Evolutionary conservation across 805 yeast genomes (phyloP), one percentile per base, ranked within the genome.

Genomic region (Cyberlindnera nakhonratchasimensis): DNA sequence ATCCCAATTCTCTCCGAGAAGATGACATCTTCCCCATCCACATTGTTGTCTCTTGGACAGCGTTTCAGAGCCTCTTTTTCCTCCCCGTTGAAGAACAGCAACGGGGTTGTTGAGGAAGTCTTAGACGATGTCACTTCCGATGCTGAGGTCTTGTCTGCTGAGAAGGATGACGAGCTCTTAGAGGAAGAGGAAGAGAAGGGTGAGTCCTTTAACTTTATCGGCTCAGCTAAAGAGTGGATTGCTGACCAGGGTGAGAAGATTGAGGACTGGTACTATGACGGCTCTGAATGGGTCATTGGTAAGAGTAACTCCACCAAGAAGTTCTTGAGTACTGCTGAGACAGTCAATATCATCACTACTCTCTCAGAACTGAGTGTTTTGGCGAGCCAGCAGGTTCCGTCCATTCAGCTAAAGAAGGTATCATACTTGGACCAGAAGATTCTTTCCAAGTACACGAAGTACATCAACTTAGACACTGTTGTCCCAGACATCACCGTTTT

Each of bases 321-420:
- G 34, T 14, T 32, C 17, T 52, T 64, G 28, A 58, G 65, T 37
- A 45, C 61, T 7, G 50, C 63, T 29, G 55, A 54, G 29, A 37
- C 64, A n/a, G 50, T 64, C 34, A 55, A 49, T 34, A 30, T 28
- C 10, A 33, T 50, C 22, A 45, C 48, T 36, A 42, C 52, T 29
- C 25, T 23, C 17, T 22, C 45, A 19, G 66, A 62, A 41, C 43
- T 45, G 12, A 32, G 24, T 10, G 25, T 50, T 13, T 46, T 61
- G 18, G 19, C 49, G 8, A 34, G 40, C 20, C 26, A 40, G 29
- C 47, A 51, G 35, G 41, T 58, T 14, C 53, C 62, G 33, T 11
- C 46, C 5, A 47, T 49, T 26, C 34, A 36, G 14, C 20, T 61
- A 11, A 43, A 40, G 20, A 35, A 53, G 10, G 53, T 47, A n/a